A percentile compares a stretch with the other conserved stretches of the same genome.
phyloP scores from a whole-genome alignment of 495 filamentous ascomycete genomes.

The Trypethelium eluteriae region DNA sequence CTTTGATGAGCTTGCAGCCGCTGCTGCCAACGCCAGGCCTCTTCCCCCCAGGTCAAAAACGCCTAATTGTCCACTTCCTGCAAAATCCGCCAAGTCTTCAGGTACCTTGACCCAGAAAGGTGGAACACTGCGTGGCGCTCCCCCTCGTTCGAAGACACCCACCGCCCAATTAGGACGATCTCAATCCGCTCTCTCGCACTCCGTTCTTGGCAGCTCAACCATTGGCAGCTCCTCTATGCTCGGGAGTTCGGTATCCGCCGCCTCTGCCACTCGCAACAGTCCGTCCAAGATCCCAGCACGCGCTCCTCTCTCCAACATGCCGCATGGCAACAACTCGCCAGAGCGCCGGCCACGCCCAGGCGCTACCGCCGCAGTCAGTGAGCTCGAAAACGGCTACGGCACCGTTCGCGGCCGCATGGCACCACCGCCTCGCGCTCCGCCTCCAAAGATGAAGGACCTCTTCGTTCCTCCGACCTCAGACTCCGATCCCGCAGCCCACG shows the following conservation, averaged over 20 bases:
- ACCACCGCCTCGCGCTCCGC: conserved; percentile 59
- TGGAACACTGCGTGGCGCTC: conserved; percentile 28
- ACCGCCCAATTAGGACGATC: conserved; percentile 45
- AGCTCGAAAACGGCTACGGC: conserved; percentile 42
- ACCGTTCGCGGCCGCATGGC: conserved; percentile 48
- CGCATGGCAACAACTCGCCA: conserved; percentile 74
- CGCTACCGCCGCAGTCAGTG: conserved; percentile 16
- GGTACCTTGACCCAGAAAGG: conserved; percentile 16
- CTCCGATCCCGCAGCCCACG: conserved; percentile 19
- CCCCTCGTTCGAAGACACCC: conserved; percentile 51
- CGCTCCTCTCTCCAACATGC: conserved; percentile 65
- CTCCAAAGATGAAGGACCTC: conserved; percentile 85
- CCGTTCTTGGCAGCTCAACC: conserved; percentile 43
- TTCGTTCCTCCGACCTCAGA: conserved; percentile 59
- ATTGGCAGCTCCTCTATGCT: conserved; percentile 17
- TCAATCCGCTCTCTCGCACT: conserved; percentile 45
- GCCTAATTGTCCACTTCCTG: conserved; percentile 43
- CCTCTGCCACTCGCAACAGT: conserved; percentile 40
- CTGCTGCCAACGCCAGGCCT: conserved; percentile 49
- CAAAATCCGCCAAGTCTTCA: conserved; percentile 24
- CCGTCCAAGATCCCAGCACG: conserved; percentile 72
- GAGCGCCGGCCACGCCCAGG: conserved; percentile 47
- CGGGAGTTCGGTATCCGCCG: conserved; percentile 24
- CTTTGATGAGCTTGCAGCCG: conserved; percentile 63
- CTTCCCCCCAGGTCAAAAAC: conserved; percentile 67